Evolutionary conservation across 179 eudicot species (phyloP).

Genomic region (Silene noctiflora): DNA sequence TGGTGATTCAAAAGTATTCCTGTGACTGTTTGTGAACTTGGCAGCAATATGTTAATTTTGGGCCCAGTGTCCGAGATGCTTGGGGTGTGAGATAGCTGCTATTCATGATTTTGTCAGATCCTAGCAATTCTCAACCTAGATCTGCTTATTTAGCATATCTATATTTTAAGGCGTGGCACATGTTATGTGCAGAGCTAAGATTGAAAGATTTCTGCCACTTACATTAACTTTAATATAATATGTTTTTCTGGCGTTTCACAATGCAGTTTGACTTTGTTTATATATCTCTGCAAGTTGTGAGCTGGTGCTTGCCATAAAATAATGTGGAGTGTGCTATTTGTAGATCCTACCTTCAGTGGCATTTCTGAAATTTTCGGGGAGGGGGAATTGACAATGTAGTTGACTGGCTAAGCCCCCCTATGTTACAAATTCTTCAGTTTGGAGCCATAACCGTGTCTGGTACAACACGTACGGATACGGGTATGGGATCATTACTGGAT

Average conservation of each 20-base stretch:
- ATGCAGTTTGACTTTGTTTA: constrained; percentile 20
- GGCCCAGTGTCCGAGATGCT: constrained; percentile 16
- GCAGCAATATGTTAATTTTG: constrained; percentile 10
- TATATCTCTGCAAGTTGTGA: constrained; percentile 21
- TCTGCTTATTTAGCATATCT: constrained; percentile 16
- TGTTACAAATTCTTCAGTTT: too few species aligned
- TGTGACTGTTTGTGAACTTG: constrained; percentile 14
- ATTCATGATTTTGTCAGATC: constrained; percentile 25
- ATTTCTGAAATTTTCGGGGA: background rate
- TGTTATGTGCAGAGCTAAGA: constrained; percentile 20
- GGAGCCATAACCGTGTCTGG: too few species aligned
- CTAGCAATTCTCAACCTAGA: constrained; percentile 24
- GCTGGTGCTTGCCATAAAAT: constrained; percentile 22
- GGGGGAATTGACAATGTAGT: too few species aligned
- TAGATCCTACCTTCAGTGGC: constrained; percentile 20
- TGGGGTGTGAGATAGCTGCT: constrained; percentile 14
- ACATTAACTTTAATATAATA: constrained; percentile 6
- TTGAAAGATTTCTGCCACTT: constrained; percentile 21
- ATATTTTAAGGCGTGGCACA: constrained; percentile 28
- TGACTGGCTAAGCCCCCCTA: background rate
- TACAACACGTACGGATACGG: too few species aligned
- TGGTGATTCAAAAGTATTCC: background rate
- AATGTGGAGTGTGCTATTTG: constrained; percentile 18
- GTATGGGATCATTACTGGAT: too few species aligned
- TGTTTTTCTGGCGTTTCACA: constrained; percentile 4